phyloP scores from a whole-genome alignment of 129 eudicot species.

The Lactuca sativa region DNA sequence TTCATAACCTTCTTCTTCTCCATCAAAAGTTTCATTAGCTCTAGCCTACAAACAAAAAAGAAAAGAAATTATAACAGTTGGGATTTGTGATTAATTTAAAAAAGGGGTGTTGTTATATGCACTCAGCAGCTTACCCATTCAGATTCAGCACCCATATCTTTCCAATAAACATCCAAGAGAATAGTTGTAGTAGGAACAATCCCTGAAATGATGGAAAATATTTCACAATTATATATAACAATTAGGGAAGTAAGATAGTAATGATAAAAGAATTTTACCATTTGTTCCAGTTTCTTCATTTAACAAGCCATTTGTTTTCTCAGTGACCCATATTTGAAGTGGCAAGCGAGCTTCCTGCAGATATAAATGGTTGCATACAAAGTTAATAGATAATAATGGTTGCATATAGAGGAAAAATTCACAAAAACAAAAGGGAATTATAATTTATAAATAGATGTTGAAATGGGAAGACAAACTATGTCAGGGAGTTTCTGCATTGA shows the following conservation, averaged over 20 bases:
- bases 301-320: slow-evolving; percentile 68
- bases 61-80: not conserved
- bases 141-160: slow-evolving; percentile 80
- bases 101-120: not conserved
- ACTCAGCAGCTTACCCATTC: slow-evolving; percentile 73
- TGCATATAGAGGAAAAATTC: not conserved
- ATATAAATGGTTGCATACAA: slow-evolving; percentile 14
- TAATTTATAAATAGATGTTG: not conserved
- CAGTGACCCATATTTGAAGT: slow-evolving; percentile 88
- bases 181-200: slow-evolving; percentile 66
- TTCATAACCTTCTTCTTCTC: slow-evolving; percentile 82
- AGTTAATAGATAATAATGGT: not conserved
- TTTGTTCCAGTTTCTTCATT: slow-evolving; percentile 54
- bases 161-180: slow-evolving; percentile 78
- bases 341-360: slow-evolving; percentile 87
- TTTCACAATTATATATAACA: not conserved
- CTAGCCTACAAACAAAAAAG: slow-evolving; percentile 51
- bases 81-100: slow-evolving; percentile 3
- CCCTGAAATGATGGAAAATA: slow-evolving; percentile 48
- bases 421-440: not conserved
- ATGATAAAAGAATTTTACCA: slow-evolving; percentile 45
- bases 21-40: slow-evolving; percentile 79
- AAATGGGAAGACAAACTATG: slow-evolving; percentile 50
- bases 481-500: slow-evolving; percentile 44
- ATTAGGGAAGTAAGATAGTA: slow-evolving; percentile 10